Percentiles rank a stretch among this genome's conserved stretches.
Conservation (phyloP, 805 yeast genomes). For the Barnettozyma salicaria region DNA sequence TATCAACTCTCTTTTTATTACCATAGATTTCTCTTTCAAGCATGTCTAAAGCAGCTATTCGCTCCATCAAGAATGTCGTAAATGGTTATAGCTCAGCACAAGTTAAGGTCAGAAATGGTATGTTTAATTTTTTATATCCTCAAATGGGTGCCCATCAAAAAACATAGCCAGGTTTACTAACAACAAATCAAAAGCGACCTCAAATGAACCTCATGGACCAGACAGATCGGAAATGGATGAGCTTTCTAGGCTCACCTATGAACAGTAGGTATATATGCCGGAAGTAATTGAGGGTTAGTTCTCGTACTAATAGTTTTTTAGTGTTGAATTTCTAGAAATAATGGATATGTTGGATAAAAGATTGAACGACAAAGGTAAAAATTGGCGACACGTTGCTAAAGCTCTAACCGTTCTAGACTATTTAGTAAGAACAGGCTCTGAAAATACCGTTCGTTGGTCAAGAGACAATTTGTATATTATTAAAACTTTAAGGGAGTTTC, state of each 20-base stretch:
- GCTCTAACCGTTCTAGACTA: conserved; percentile 85
- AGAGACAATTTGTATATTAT: conserved; percentile 82
- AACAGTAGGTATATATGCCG: conserved; percentile 28
- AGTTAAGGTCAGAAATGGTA: conserved; percentile 70
- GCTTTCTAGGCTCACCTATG: conserved; percentile 67
- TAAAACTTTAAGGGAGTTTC: conserved; percentile 87
- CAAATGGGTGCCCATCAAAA: not conserved
- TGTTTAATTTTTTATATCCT: conserved; percentile 6
- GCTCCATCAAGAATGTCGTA: conserved; percentile 69
- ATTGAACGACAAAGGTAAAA: conserved; percentile 90
- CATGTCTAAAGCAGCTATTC: conserved; percentile 74
- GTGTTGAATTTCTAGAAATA: conserved; percentile 73
- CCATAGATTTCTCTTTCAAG: too few species aligned
- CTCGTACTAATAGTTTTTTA: conserved; percentile 13
- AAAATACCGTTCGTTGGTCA: conserved; percentile 87
- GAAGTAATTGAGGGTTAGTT: not conserved
- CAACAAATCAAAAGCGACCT: conserved; percentile 49
- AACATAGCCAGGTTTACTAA: conserved; percentile 6
- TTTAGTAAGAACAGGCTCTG: conserved; percentile 78
- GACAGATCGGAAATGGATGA: conserved; percentile 76
- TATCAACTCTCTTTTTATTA: too few species aligned
- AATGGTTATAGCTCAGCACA: conserved; percentile 86
- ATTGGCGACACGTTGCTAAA: conserved; percentile 95
- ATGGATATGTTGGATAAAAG: conserved; percentile 94
- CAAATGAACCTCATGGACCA: conserved; percentile 86